Conservation (phyloP, 2,329 filamentous ascomycete species). For the Ceratocystis alfenasii region DNA sequence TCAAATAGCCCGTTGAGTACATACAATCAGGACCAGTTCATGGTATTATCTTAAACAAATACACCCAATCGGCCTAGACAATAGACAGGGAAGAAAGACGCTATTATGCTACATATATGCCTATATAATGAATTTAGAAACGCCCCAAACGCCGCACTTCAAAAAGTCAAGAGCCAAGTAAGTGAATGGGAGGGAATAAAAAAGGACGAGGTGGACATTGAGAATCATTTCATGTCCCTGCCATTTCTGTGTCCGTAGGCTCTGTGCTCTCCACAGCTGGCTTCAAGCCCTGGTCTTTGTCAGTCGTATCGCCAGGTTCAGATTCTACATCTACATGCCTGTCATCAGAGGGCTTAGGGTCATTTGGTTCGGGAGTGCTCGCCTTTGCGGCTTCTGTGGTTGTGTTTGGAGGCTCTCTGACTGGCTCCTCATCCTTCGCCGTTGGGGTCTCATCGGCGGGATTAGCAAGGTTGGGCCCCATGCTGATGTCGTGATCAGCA, state of each 20-base stretch:
- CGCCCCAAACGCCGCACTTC: not conserved
- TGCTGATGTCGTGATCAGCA: not conserved
- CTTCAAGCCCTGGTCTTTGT: not conserved
- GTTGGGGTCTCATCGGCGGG: not conserved
- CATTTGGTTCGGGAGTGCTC: no score
- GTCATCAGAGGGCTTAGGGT: no score
- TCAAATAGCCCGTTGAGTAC: no score
- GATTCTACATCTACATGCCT: not conserved
- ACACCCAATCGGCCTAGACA: no score
- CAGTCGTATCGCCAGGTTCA: not conserved
- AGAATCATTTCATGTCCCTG: not conserved
- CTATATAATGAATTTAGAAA: constrained; percentile 9
- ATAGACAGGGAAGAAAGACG: not conserved
- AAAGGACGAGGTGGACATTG: not conserved
- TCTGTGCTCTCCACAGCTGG: not conserved
- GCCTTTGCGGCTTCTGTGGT: not conserved
- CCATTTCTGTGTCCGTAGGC: not conserved
- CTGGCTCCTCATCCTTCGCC: not conserved
- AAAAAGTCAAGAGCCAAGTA: not conserved
- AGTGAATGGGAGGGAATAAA: no score
- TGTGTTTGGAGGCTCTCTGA: not conserved
- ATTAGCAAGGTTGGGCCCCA: not conserved
- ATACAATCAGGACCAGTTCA: no score
- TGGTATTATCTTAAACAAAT: no score
- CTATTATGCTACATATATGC: not conserved